phyloP scores from a whole-genome alignment of 148 eudicot species.

The Talinum fruticosum region DNA sequence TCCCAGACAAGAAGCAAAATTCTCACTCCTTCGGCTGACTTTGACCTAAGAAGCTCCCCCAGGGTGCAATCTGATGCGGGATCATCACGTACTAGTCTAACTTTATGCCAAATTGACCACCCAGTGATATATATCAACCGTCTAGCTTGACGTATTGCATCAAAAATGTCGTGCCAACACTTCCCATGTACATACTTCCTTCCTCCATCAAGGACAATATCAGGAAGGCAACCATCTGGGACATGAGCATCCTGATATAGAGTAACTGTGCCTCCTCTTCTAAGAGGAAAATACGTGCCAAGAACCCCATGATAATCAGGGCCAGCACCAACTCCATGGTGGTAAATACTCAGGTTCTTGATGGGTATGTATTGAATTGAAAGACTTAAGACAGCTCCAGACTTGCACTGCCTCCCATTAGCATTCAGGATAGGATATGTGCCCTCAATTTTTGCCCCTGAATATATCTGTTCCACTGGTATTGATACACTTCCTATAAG shows the following conservation, averaged over 20 bases:
- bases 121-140: conserved; percentile 81
- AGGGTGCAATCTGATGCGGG: conserved; percentile 41
- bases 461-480: conserved; percentile 63
- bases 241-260: conserved; percentile 99
- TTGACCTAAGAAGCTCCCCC: conserved; percentile 85
- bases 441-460: conserved; percentile 56
- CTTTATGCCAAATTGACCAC: conserved; percentile 97
- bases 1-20: conserved; percentile 96
- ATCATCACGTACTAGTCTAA: conserved; percentile 56
- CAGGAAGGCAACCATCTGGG: conserved; percentile 66
- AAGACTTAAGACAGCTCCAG: conserved; percentile 75
- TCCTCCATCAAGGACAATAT: conserved; percentile 50
- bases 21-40: conserved; percentile 96
- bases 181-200: conserved; percentile 74
- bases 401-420: conserved; percentile 69
- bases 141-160: conserved; percentile 74
- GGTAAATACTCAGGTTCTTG: conserved; percentile 52
- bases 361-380: conserved; percentile 74
- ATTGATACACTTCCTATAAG: conserved; percentile 74
- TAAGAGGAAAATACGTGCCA: conserved; percentile 82
- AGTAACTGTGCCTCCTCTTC: conserved; percentile 82
- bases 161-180: conserved; percentile 87
- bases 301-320: conserved; percentile 80
- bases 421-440: conserved; percentile 59
- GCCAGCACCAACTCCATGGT: conserved; percentile 87